Percentiles rank a stretch among this genome's conserved stretches.
These are phyloP conservation scores for Tulasnella sp. DNA, from an alignment of 768 basidiomycete species.

Conservation along the genomic window DNA sequence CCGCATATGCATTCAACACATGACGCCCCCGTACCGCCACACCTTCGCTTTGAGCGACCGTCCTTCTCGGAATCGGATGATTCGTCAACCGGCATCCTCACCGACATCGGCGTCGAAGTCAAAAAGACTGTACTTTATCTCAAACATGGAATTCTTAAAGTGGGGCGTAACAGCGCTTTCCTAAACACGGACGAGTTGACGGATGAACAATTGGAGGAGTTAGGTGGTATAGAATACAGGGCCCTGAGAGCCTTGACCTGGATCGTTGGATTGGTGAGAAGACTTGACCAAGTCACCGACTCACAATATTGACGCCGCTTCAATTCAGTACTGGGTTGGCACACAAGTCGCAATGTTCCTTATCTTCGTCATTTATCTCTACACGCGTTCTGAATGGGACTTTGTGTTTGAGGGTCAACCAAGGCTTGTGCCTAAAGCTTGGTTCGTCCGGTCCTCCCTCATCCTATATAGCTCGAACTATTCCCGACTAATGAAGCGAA, in stretches of 20 bases:
- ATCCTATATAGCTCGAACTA: not conserved
- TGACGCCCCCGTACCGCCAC: not conserved
- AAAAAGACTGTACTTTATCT: slow-evolving; percentile 10
- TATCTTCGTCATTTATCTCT: slow-evolving; percentile 81
- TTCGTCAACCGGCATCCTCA: not conserved
- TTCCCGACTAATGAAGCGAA: not conserved
- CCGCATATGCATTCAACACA: not conserved
- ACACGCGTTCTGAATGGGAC: slow-evolving; percentile 59
- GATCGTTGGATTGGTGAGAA: slow-evolving; percentile 74
- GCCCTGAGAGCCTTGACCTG: slow-evolving; percentile 79
- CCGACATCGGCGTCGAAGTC: slow-evolving; percentile 6
- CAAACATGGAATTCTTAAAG: slow-evolving; percentile 29
- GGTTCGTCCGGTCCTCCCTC: not conserved
- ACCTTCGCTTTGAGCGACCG: slow-evolving; percentile 6
- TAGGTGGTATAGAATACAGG: slow-evolving; percentile 93
- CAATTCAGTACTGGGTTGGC: slow-evolving; percentile 76
- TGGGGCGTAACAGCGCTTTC: slow-evolving; percentile 42
- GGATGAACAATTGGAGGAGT: slow-evolving; percentile 82
- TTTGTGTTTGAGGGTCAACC: slow-evolving; percentile 61
- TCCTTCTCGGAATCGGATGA: not conserved
- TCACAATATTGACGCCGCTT: not conserved
- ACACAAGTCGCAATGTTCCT: slow-evolving; percentile 70
- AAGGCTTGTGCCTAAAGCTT: slow-evolving; percentile 55
- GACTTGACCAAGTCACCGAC: not conserved
- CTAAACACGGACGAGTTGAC: slow-evolving; percentile 52